Evolutionary conservation across 208 protist genomes (phyloP).

Genomic region (Jaenimonas drosophilae): DNA sequence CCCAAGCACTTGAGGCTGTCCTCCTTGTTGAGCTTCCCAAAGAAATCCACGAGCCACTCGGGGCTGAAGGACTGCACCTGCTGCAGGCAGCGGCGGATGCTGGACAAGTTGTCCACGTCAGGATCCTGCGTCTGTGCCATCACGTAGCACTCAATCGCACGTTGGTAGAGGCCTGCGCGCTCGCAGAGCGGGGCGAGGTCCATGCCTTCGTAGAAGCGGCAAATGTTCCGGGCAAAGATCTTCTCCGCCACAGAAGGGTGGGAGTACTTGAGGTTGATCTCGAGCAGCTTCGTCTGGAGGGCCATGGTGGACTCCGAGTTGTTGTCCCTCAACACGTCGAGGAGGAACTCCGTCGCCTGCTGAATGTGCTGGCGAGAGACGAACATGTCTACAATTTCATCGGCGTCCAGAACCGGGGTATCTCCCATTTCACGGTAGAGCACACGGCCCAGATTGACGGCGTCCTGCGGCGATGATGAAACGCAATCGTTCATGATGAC

Average conservation of each 20-base stretch:
- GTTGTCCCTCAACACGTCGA: slow-evolving; percentile 95
- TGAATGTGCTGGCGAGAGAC: slow-evolving; percentile 92
- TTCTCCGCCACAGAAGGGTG: slow-evolving; percentile 96
- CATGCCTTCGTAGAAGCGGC: slow-evolving; percentile 96
- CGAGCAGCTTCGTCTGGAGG: slow-evolving; percentile 99
- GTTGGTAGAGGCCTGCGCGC: slow-evolving; percentile 94
- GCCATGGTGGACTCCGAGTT: slow-evolving; percentile 84
- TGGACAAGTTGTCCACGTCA: slow-evolving; percentile 85
- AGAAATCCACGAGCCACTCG: slow-evolving; percentile 95
- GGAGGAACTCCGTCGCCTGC: slow-evolving; percentile 95
- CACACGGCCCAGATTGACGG: slow-evolving; percentile 88
- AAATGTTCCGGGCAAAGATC: slow-evolving; percentile 96
- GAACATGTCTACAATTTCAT: slow-evolving; percentile 95
- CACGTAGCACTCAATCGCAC: slow-evolving; percentile 98
- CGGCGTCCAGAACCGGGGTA: slow-evolving; percentile 65
- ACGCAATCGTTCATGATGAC: slow-evolving; percentile 92
- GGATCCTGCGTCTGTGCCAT: slow-evolving; percentile 69
- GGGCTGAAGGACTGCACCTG: slow-evolving; percentile 91
- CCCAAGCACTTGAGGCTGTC: slow-evolving; percentile 95
- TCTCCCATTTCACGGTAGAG: slow-evolving; percentile 80
- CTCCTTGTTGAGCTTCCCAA: slow-evolving; percentile 93
- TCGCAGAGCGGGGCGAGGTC: slow-evolving; percentile 98
- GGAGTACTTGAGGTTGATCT: slow-evolving; percentile 98
- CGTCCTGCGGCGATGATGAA: slow-evolving; percentile 86
- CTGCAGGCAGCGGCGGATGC: slow-evolving; percentile 98